Base-by-base conservation (phyloP, 2,329 filamentous ascomycete species). In the Monilinia vaccinii-corymbosi region DNA sequence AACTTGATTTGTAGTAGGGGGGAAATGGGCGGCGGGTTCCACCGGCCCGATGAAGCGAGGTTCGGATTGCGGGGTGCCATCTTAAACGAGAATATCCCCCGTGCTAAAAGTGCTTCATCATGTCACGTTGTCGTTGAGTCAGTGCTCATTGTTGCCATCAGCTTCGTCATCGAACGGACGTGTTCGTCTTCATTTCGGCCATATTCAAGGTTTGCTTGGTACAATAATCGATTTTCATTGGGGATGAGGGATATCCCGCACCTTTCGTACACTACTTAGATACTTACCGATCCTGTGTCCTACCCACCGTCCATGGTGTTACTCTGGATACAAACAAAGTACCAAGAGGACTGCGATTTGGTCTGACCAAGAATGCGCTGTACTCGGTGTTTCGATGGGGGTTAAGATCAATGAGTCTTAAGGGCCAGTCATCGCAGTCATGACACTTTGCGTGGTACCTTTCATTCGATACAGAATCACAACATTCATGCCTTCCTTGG, bases 121-220 rank as follows among this genome's bases (percentile, higher is more conserved):
- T 31, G n/a, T 53, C 51, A 53, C 51, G 51, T 53, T 53, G 25
- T 18, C n/a, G n/a, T 44, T 53, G 38, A 32, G 51, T 34, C n/a
- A 53, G 51, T 44, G 38, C 51, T 53, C 51, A 44, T 21, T 8
- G 21, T 32, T 32, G 38, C 18, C 8, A 44, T 23, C 10, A 44
- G 31, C 13, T 53, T 28, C 51, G 4, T 53, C 32, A 2, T 23
- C 38, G 8, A 44, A 53, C 38, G 25, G n/a, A n/a, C 28, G 23
- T 52, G 11, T 31, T 25, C 42, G 23, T 44, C 11, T 53, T 44
- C 8, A 44, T 44, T 31, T 28, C 38, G 38, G 38, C 16, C n/a
- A 44, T 44, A 32, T 44, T 32, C 25, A 32, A 18, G n/a, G 51
- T 32, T 53, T 44, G 51, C 51, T 53, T 44, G 38, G 38, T 53